phyloP scores from a whole-genome alignment of 164 flowering plant genomes.

The Aristolochia contorta region DNA sequence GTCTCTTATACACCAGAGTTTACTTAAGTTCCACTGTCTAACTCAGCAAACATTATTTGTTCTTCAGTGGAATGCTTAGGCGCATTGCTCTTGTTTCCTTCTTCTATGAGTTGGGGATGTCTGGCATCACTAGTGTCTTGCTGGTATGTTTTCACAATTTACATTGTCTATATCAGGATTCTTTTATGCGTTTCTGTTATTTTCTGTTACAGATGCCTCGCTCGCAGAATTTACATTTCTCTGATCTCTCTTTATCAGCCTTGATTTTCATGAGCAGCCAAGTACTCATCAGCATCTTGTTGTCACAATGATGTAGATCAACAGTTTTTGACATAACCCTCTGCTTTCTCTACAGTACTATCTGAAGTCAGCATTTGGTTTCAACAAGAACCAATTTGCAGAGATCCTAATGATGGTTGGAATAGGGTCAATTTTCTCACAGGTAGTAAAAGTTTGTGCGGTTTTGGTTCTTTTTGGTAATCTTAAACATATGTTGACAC shows the following conservation, averaged over 20 bases:
- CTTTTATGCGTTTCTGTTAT: too few relatives aligned
- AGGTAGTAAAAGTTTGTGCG: conserved; percentile 33
- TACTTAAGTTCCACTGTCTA: background rate
- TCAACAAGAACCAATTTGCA: conserved; percentile 69
- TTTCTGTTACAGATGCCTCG: too few relatives aligned
- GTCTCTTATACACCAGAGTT: background rate
- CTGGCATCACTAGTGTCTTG: conserved; percentile 70
- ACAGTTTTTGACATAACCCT: background rate
- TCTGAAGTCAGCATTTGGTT: conserved; percentile 78
- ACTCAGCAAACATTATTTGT: conserved; percentile 5
- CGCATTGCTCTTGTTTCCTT: conserved; percentile 60
- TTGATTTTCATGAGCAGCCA: too few relatives aligned
- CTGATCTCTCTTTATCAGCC: too few relatives aligned
- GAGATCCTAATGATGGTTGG: conserved; percentile 78
- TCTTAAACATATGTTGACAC: too few relatives aligned
- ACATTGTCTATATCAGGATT: background rate
- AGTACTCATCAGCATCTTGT: too few relatives aligned
- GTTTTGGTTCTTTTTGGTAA: background rate
- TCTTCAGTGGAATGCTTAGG: conserved; percentile 48
- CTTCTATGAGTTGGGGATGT: conserved; percentile 86
- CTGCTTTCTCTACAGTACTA: conserved; percentile 54
- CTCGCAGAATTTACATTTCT: too few relatives aligned
- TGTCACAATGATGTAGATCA: background rate
- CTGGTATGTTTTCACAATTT: conserved; percentile 31
- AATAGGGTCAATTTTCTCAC: conserved; percentile 77